Evolutionary conservation across 2,329 filamentous ascomycete species (phyloP).

Genomic region (Fusarium sacchari): DNA sequence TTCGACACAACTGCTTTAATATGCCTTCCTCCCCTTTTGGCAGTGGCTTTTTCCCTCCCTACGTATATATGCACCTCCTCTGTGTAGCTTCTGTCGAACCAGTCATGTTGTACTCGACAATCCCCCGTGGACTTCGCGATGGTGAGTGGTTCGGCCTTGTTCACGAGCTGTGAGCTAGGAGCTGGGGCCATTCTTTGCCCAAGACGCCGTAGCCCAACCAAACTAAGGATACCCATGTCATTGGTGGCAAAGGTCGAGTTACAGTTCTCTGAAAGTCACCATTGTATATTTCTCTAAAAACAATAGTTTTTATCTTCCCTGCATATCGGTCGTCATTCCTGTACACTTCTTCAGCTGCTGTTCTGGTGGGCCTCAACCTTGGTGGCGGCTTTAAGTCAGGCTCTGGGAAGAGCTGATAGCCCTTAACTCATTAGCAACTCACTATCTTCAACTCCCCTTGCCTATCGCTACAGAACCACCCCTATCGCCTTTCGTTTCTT

Average conservation of each 20-base stretch:
- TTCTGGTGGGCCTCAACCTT: constrained; percentile 22
- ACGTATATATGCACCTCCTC: neutral
- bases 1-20: neutral
- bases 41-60: neutral
- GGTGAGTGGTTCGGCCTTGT: constrained; percentile 24
- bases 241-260: constrained; percentile 16
- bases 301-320: neutral
- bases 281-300: neutral
- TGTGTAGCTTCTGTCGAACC: neutral
- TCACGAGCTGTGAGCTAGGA: constrained; percentile 32
- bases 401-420: constrained; percentile 13
- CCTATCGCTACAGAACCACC: constrained; percentile 24
- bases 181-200: constrained; percentile 9
- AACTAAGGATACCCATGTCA: constrained; percentile 24
- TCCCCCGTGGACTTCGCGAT: neutral
- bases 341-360: neutral
- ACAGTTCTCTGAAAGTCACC: neutral
- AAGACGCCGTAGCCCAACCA: neutral
- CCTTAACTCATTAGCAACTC: constrained; percentile 18
- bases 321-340: neutral
- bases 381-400: constrained; percentile 8
- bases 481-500: constrained; percentile 30
- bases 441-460: constrained; percentile 18
- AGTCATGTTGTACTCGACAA: neutral
- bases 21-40: neutral